Percentiles rank a stretch among this genome's conserved stretches.
Conservation (phyloP, 2,329 filamentous ascomycete species). For the Trichoderma gracile region DNA sequence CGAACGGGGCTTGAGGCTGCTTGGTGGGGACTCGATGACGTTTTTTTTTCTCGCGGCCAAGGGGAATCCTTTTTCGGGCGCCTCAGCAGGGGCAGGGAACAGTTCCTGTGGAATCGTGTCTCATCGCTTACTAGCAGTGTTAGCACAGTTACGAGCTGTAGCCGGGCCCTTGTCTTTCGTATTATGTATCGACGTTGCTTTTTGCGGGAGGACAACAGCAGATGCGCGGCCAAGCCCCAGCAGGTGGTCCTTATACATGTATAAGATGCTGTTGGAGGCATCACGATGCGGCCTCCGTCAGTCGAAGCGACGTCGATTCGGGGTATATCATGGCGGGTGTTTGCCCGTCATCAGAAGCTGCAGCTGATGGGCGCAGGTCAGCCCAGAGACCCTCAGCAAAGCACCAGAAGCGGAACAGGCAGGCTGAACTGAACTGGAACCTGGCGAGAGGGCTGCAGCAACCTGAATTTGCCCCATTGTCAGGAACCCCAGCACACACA, state of each 20-base stretch:
- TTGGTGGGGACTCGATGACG: conserved; percentile 29
- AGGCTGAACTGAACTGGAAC: background rate
- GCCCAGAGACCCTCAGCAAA: background rate
- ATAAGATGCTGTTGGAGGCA: background rate
- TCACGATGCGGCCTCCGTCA: background rate
- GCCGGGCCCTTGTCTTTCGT: conserved; percentile 20
- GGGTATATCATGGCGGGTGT: conserved; percentile 6
- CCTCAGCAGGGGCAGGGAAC: conserved; percentile 19
- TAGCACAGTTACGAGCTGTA: too few relatives aligned
- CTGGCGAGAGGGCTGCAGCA: conserved; percentile 1
- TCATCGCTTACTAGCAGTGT: conserved; percentile 7
- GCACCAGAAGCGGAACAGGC: background rate
- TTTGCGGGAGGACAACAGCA: background rate
- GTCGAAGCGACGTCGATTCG: background rate
- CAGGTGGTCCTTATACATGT: background rate
- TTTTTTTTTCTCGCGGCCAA: conserved; percentile 27
- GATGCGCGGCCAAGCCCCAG: background rate
- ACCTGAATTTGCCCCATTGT: conserved; percentile 15
- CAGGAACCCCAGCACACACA: conserved; percentile 23
- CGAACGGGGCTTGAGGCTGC: conserved; percentile 19
- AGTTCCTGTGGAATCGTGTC: conserved; percentile 9
- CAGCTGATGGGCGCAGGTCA: conserved; percentile 15
- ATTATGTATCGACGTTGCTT: conserved; percentile 7
- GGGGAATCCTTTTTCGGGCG: conserved; percentile 15
- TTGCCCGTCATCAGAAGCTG: conserved; percentile 14